Evolutionary conservation across 805 yeast species (phyloP), one percentile per base, ranked within the genome.

Genomic region (Candida qinlingensis): DNA sequence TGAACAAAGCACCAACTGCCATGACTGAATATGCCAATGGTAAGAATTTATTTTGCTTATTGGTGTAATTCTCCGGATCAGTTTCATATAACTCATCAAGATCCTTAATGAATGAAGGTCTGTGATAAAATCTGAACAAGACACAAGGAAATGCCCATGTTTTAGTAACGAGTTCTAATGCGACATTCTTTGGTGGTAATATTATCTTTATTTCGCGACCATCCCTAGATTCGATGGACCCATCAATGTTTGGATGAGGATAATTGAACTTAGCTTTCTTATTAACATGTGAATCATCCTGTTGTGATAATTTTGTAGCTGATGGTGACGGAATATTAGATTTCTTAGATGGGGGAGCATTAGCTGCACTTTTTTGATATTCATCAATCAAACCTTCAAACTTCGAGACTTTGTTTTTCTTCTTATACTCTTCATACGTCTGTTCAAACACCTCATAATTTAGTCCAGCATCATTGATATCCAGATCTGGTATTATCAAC

Each of bases 141-240:
- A 88, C 89, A 65, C 96, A 88, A 0, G 96, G 95, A 56, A 83
- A 81, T 52, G 82, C 80, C 95, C 96, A 90, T 1, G 91, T 85
- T 41, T 83, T 79, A 51, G 80, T 79, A 26, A 90, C 81, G 52
- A 89, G 72, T 54, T 79, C 79, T 36, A 87, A 64, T 0, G 96
- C 92, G 28, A 77, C 76, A 34, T 80, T 83, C 59, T 85, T 82
- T 1, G 91, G 79, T 0, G 97, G 97, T 36, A 90, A 67, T 6
- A 81, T 79, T 51, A 84, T 75, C 52, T 75, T 80, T 54, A 85
- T 74, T 57, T 83, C 90, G 39, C 57, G 55, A 4, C 62, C 64
- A 40, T 55, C 63, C 45, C 57, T 63, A 5, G 71, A 66, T 54
- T 70, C 74, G 42, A 64, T 58, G 0, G 73, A 67, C 1, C 71